Base-by-base conservation (phyloP, 2,329 filamentous ascomycete species). In the Curvularia lunata region DNA sequence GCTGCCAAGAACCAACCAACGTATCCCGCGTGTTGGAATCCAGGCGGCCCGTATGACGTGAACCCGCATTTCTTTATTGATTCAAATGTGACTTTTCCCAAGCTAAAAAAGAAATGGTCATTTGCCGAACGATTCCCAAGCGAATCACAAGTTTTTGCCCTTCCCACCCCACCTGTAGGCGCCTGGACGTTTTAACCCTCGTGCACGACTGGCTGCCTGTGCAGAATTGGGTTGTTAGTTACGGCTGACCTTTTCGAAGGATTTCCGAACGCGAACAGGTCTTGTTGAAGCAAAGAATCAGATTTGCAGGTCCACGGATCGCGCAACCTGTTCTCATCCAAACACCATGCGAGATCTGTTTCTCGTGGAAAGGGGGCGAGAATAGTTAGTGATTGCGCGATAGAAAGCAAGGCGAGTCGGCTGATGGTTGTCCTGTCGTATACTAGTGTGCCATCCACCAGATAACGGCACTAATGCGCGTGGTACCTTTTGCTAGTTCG, bases 401-500 rank as follows among this genome's bases (percentile, higher is more conserved):
- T 19, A 42, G 34, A 28, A 34, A 55, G n/a, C 10, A 25, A 48
- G 50, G 28, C 52, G 38, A 28, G 50, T 45, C 49, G 41, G 12
- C 37, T 49, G 38, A 43, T 37, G 37, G 38, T 40, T 46, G 21
- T 18, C 43, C 43, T 58, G 28, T 25, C 38, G 46, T 46, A 32
- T 52, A 23, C 43, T 40, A 32, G 52, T 42, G 46, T 30, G 40
- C 32, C 32, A 41, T 32, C 38, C 28, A 46, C 43, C 37, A 51
- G 49, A 40, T 32, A 40, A 25, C 28, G 38, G 13, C 18, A 41
- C 41, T 32, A 27, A 49, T 45, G 46, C 46, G 55, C 51, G 46
- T 54, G 38, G 47, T 50, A 45, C 56, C 46, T 50, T 43, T 53
- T 50, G 56, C 46, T 55, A 52, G 47, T 32, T 48, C 42, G 27